Evolutionary conservation across 1,139 yeast species (phyloP).

Genomic region (Torulaspora globosa): DNA sequence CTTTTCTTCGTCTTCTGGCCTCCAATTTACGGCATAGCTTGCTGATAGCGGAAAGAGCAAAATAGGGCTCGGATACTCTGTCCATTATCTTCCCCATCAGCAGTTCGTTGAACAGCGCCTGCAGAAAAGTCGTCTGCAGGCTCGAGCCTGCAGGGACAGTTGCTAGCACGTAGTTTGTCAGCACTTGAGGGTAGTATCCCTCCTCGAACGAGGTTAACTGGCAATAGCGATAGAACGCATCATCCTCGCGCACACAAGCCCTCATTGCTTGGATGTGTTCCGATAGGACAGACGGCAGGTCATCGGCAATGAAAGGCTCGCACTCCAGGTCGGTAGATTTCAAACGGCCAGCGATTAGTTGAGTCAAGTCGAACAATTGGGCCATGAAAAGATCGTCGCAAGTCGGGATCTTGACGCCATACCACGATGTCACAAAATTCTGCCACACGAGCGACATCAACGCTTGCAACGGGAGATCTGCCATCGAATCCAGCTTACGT

Average conservation of each 20-base stretch:
- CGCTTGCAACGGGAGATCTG: slow-evolving; percentile 26
- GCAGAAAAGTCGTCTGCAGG: slow-evolving; percentile 20
- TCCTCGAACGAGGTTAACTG: slow-evolving; percentile 16
- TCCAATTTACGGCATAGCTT: slow-evolving; percentile 15
- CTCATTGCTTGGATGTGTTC: slow-evolving; percentile 22
- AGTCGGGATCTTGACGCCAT: slow-evolving; percentile 31
- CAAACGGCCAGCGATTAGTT: slow-evolving; percentile 14
- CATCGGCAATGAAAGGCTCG: slow-evolving; percentile 24
- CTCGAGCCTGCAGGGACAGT: slow-evolving; percentile 14
- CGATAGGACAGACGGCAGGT: slow-evolving; percentile 26
- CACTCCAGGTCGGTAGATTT: slow-evolving; percentile 12
- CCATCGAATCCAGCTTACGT: slow-evolving; percentile 6
- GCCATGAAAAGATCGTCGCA: slow-evolving; percentile 23
- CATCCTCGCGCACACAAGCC: slow-evolving; percentile 2
- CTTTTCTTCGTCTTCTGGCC: background rate
- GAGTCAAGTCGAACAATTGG: slow-evolving; percentile 20
- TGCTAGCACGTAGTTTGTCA: slow-evolving; percentile 17
- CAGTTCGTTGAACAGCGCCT: slow-evolving; percentile 25
- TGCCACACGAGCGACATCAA: slow-evolving; percentile 26
- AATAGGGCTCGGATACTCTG: slow-evolving; percentile 29
- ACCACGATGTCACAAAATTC: slow-evolving; percentile 33
- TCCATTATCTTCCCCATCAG: slow-evolving; percentile 26
- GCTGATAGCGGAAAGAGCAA: slow-evolving; percentile 20
- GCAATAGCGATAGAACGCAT: slow-evolving; percentile 15
- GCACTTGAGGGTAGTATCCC: slow-evolving; percentile 20